phyloP scores from a whole-genome alignment of 768 basidiomycete genomes.

The Phlebiopsis flavidoalba region DNA sequence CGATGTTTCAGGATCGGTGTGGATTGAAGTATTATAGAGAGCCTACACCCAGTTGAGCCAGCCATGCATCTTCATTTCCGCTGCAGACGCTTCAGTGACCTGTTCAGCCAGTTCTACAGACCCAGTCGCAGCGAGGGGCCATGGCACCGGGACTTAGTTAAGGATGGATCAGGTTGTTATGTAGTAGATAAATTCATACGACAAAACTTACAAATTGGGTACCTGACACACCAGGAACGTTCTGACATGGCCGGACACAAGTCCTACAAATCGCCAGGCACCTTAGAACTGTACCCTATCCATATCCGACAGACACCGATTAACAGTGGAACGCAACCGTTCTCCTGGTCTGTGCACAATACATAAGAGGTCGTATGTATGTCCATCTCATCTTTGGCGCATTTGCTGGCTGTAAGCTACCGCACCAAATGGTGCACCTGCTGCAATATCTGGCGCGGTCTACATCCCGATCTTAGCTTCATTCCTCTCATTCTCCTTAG shows the following conservation, averaged over 20 bases:
- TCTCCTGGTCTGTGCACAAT: constrained; percentile 75
- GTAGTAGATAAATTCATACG: constrained; percentile 12
- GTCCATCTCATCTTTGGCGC: constrained; percentile 54
- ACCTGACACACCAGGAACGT: constrained; percentile 38
- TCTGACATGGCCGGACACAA: constrained; percentile 72
- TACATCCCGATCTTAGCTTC: too few species aligned
- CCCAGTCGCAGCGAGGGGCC: constrained; percentile 56
- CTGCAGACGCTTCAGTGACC: constrained; percentile 45
- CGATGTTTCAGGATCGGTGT: background rate
- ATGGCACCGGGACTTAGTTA: constrained; percentile 64
- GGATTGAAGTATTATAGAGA: background rate
- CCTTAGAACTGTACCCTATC: background rate
- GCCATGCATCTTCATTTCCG: constrained; percentile 56
- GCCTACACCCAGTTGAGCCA: constrained; percentile 66
- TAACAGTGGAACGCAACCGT: constrained; percentile 36
- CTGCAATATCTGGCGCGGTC: constrained; percentile 34
- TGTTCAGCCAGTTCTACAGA: constrained; percentile 40
- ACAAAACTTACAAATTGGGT: constrained; percentile 61
- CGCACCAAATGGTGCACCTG: constrained; percentile 46
- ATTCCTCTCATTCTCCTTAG: too few species aligned
- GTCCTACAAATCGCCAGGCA: constrained; percentile 33
- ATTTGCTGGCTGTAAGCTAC: constrained; percentile 51
- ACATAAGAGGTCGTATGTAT: constrained; percentile 49
- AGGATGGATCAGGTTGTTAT: background rate
- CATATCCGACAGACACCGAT: background rate